Percentiles rank a stretch among this genome's conserved stretches.
Conservation (phyloP, 768 basidiomycete species). For the Gymnopilus junonius region DNA sequence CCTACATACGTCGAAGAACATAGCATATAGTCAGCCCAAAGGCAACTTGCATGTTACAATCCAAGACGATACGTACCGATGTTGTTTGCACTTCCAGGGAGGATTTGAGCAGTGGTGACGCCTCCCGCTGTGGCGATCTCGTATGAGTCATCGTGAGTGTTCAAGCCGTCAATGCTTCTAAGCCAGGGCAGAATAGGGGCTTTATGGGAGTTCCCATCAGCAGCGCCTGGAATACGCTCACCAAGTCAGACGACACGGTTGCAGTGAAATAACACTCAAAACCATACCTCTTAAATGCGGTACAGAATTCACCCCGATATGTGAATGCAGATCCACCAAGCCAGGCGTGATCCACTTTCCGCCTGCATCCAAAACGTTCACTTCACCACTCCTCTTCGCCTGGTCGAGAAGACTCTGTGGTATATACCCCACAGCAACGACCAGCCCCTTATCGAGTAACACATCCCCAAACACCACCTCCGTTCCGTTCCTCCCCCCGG, state of each 20-base stretch:
- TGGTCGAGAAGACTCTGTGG: constrained; percentile 25
- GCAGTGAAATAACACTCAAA: too few relatives aligned
- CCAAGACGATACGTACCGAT: constrained; percentile 50
- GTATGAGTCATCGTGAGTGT: constrained; percentile 73
- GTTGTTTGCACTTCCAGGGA: constrained; percentile 70
- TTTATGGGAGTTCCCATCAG: constrained; percentile 60
- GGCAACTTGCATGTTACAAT: too few relatives aligned
- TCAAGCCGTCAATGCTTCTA: constrained; percentile 71
- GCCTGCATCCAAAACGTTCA: constrained; percentile 53
- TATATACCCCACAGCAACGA: constrained; percentile 55
- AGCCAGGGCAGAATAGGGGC: constrained; percentile 64
- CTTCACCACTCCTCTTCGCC: constrained; percentile 13
- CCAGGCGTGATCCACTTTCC: constrained; percentile 64
- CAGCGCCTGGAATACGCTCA: constrained; percentile 40
- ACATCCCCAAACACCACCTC: constrained; percentile 65
- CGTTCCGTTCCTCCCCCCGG: constrained; percentile 60
- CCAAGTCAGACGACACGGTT: too few relatives aligned
- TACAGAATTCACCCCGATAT: constrained; percentile 41
- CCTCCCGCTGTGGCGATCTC: constrained; percentile 65
- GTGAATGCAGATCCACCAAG: constrained; percentile 52
- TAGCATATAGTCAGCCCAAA: too few relatives aligned
- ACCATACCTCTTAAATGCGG: constrained; percentile 35
- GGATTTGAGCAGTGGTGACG: constrained; percentile 74
- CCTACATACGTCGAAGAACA: constrained; percentile 46
- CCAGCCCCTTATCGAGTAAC: constrained; percentile 65